Percentiles rank a stretch among this genome's conserved stretches.
Evolutionary conservation across 1,284 basidiomycete species (phyloP).

Genomic region (Ganoderma lingzhi): DNA sequence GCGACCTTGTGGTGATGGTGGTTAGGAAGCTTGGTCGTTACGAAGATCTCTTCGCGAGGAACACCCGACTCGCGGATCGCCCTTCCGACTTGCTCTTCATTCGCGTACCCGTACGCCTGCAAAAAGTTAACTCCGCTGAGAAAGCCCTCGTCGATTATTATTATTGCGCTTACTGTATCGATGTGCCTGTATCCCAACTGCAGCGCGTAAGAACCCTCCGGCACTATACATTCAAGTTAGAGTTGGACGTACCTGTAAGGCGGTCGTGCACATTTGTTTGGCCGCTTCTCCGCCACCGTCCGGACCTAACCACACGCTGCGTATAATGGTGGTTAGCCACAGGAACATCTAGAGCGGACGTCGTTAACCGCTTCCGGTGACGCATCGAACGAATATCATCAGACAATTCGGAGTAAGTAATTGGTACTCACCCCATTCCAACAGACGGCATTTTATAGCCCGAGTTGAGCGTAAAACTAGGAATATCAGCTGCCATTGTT

Average conservation of each 20-base stretch:
- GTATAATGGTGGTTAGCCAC: neutral
- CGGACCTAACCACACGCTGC: conserved; percentile 36
- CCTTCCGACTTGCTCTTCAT: conserved; percentile 50
- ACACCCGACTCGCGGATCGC: conserved; percentile 51
- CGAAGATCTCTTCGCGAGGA: conserved; percentile 52
- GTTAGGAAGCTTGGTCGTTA: conserved; percentile 51
- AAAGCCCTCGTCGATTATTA: neutral
- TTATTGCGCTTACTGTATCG: conserved; percentile 29
- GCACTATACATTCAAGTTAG: too few species aligned
- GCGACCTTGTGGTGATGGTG: conserved; percentile 66
- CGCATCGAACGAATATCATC: too few species aligned
- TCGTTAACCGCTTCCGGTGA: too few species aligned
- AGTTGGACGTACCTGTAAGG: conserved; percentile 30
- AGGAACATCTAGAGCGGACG: too few species aligned
- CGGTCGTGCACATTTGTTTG: conserved; percentile 34
- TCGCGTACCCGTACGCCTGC: conserved; percentile 40
- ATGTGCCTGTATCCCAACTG: conserved; percentile 37
- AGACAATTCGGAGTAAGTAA: too few species aligned
- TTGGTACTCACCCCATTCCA: conserved; percentile 34
- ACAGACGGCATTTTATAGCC: conserved; percentile 33
- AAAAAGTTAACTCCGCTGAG: too few species aligned
- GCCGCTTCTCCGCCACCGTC: conserved; percentile 34
- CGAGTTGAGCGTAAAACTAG: conserved; percentile 28
- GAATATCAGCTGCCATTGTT: conserved; percentile 27
- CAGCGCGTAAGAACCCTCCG: neutral